A percentile compares a stretch with the other conserved stretches of the same genome.
Evolutionary conservation across 1,284 basidiomycete genomes (phyloP).

Genomic region (Pyrrhoderma lamaoense): DNA sequence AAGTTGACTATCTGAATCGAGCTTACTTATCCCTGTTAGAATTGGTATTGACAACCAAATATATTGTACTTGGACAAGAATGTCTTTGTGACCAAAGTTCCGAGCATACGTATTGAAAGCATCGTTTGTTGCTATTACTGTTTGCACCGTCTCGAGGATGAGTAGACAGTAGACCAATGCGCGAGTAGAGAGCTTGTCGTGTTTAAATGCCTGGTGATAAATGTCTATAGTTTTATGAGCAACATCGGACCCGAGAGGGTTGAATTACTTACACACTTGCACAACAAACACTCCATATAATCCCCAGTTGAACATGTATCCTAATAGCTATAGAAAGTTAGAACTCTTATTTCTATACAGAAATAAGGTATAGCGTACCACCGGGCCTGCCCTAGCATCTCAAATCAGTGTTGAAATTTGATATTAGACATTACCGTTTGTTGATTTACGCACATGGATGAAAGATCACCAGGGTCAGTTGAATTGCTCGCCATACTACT

Average conservation of each 20-base stretch:
- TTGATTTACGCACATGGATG: no score
- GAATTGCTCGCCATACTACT: no score
- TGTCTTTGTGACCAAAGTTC: slow-evolving; percentile 23
- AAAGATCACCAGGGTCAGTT: no score
- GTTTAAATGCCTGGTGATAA: slow-evolving; percentile 24
- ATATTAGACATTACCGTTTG: no score
- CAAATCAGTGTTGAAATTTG: no score
- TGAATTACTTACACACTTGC: neutral
- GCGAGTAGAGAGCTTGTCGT: slow-evolving; percentile 20
- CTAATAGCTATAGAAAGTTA: slow-evolving; percentile 4
- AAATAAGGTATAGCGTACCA: no score
- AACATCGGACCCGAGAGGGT: no score
- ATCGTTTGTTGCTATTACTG: slow-evolving; percentile 22
- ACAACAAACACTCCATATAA: neutral
- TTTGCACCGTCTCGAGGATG: slow-evolving; percentile 22
- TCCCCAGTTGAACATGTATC: slow-evolving; percentile 3
- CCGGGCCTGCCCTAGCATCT: no score
- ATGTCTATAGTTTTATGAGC: slow-evolving; percentile 17
- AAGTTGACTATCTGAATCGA: no score
- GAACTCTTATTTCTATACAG: no score
- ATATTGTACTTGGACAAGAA: neutral
- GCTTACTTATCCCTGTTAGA: neutral
- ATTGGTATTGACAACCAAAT: neutral
- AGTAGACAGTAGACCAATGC: slow-evolving; percentile 22
- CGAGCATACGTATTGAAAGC: slow-evolving; percentile 22